phyloP scores from a whole-genome alignment of 345 rosid genomes.

The Boechera stricta region DNA sequence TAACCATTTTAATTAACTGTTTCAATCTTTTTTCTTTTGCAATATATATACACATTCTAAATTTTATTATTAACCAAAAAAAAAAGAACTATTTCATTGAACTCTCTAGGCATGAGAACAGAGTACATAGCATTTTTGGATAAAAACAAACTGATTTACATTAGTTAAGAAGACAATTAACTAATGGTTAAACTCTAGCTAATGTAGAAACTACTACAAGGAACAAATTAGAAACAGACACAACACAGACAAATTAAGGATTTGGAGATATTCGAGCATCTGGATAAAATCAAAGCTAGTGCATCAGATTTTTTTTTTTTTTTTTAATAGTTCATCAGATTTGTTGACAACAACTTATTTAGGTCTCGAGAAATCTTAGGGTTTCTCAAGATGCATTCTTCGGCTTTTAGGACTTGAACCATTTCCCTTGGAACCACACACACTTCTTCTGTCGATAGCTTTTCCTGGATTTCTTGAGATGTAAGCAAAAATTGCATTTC shows the following conservation, averaged over 20 bases:
- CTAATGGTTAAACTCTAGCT: slow-evolving; percentile 27
- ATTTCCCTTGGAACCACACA: slow-evolving; percentile 53
- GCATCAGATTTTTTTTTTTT: neutral
- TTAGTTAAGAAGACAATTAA: slow-evolving; percentile 28
- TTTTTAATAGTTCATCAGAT: neutral
- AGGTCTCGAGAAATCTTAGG: slow-evolving; percentile 34
- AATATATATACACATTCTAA: no score
- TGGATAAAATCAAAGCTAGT: slow-evolving; percentile 8
- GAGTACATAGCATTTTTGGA: neutral
- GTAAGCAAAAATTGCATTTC: slow-evolving; percentile 43
- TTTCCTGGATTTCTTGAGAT: slow-evolving; percentile 54
- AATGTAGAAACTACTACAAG: neutral
- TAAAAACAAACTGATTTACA: slow-evolving; percentile 27
- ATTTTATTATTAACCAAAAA: no score
- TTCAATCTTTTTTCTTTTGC: no score
- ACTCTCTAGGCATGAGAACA: no score
- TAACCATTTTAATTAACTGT: no score
- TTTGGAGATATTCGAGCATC: slow-evolving; percentile 7
- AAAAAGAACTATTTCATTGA: no score
- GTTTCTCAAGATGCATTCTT: slow-evolving; percentile 32
- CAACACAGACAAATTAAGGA: neutral
- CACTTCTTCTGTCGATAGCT: slow-evolving; percentile 46
- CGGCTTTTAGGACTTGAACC: slow-evolving; percentile 30
- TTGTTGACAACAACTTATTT: slow-evolving; percentile 14
- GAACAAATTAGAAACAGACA: slow-evolving; percentile 14